Evolutionary conservation across 768 basidiomycete species (phyloP).

Genomic region (Obba rivulosa): DNA sequence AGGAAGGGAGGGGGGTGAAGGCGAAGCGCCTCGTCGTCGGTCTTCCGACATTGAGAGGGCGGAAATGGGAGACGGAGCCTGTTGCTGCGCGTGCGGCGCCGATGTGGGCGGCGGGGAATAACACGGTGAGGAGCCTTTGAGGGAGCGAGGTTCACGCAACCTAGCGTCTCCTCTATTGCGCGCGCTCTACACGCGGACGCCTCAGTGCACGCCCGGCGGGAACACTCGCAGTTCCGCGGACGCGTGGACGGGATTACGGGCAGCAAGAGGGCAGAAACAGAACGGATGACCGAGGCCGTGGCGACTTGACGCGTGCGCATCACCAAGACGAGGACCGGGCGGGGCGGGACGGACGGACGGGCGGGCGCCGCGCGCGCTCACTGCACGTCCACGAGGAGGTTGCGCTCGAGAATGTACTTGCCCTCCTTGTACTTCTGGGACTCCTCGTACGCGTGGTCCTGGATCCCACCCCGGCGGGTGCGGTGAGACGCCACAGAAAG

Average conservation of each 20-base stretch:
- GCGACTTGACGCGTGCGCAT: conserved; percentile 3
- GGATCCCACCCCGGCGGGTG: not conserved
- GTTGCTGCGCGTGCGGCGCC: too few relatives aligned
- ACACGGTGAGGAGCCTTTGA: too few relatives aligned
- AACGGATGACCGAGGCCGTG: conserved; percentile 9
- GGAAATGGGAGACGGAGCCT: too few relatives aligned
- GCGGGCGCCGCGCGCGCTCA: conserved; percentile 30
- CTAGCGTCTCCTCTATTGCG: too few relatives aligned
- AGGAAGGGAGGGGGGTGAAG: too few relatives aligned
- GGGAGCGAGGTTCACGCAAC: too few relatives aligned
- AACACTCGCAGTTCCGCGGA: too few relatives aligned
- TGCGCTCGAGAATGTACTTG: conserved; percentile 95
- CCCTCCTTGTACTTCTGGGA: conserved; percentile 98
- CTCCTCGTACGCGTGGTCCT: conserved; percentile 90
- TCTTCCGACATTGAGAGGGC: too few relatives aligned
- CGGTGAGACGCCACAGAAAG: conserved; percentile 4
- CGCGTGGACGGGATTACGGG: not conserved
- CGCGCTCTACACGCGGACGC: too few relatives aligned
- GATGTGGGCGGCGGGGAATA: too few relatives aligned
- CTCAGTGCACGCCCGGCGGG: too few relatives aligned
- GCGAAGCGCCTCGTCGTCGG: too few relatives aligned
- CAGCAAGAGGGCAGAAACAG: not conserved
- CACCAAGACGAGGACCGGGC: not conserved
- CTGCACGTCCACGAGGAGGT: conserved; percentile 82
- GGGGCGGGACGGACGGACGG: not conserved